These are phyloP conservation scores for Trapa incisa DNA, from an alignment of 345 rosid genomes.

Conservation along the genomic window DNA sequence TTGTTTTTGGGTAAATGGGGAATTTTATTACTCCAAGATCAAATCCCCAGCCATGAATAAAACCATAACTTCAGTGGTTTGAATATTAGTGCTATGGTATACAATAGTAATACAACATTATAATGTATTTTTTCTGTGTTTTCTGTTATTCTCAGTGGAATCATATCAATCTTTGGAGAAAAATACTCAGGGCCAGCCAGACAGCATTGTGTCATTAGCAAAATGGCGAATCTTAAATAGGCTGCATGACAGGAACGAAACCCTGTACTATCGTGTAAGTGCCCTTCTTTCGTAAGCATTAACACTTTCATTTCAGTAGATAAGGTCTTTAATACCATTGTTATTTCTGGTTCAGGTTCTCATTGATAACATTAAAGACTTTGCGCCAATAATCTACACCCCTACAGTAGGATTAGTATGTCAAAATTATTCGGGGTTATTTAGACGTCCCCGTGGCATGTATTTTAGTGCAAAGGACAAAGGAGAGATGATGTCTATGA, in stretches of 20 bases:
- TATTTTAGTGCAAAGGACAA: slow-evolving; percentile 98
- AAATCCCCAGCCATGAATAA: background rate
- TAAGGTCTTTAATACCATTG: background rate
- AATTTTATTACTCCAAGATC: background rate
- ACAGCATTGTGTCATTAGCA: slow-evolving; percentile 56
- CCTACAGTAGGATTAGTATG: slow-evolving; percentile 97
- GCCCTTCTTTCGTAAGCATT: slow-evolving; percentile 2
- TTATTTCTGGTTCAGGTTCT: slow-evolving; percentile 50
- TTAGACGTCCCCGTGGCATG: slow-evolving; percentile 98
- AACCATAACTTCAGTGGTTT: background rate
- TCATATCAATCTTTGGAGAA: slow-evolving; percentile 81
- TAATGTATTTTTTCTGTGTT: background rate
- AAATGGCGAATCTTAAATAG: slow-evolving; percentile 98
- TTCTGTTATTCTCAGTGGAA: slow-evolving; percentile 46
- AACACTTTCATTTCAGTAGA: slow-evolving; percentile 9
- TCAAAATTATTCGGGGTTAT: slow-evolving; percentile 93
- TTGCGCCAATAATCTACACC: slow-evolving; percentile 90
- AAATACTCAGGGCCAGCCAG: slow-evolving; percentile 55
- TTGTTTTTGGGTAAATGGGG: background rate
- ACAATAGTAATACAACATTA: background rate
- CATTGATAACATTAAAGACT: slow-evolving; percentile 83
- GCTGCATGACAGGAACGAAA: slow-evolving; percentile 96
- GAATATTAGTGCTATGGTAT: background rate
- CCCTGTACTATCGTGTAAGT: slow-evolving; percentile 75
- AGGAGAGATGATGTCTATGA: slow-evolving; percentile 99